These are phyloP conservation scores for Yamadazyma oceani DNA, from an alignment of 1,139 yeast genomes.

Conservation along the genomic window DNA sequence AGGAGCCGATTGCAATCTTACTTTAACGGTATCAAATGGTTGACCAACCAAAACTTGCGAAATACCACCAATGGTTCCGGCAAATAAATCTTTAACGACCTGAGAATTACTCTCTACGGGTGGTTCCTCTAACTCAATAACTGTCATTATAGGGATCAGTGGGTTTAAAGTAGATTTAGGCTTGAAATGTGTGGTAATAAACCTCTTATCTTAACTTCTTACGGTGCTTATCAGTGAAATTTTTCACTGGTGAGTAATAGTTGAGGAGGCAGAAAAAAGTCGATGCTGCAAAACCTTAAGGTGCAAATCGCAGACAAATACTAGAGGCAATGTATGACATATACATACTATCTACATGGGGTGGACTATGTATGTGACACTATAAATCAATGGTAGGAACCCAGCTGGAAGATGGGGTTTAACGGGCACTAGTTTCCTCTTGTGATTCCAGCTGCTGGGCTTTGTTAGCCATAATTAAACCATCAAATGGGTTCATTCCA, in stretches of 20 bases:
- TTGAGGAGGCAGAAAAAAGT: not conserved
- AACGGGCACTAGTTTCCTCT: no score
- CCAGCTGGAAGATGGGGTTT: no score
- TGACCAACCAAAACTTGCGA: constrained; percentile 96
- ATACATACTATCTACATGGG: no score
- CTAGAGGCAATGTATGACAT: no score
- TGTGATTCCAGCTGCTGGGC: constrained; percentile 1
- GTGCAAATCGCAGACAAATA: no score
- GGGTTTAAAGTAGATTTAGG: not conserved
- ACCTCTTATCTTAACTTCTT: no score
- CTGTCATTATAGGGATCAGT: constrained; percentile 23
- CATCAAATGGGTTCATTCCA: constrained; percentile 45
- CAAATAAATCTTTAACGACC: constrained; percentile 77
- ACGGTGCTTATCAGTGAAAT: constrained; percentile 2
- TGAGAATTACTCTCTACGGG: constrained; percentile 45
- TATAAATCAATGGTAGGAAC: no score
- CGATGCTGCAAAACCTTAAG: no score
- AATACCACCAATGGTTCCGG: constrained; percentile 92
- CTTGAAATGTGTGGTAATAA: not conserved
- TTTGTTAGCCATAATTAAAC: constrained; percentile 33
- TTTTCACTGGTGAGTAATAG: not conserved
- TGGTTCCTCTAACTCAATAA: constrained; percentile 50
- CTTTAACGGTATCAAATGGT: constrained; percentile 91
- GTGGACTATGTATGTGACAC: no score
- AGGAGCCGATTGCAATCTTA: constrained; percentile 82